A percentile compares a stretch with the other conserved stretches of the same genome.
These are phyloP conservation scores for Neopestalotiopsis sp. DNA, from an alignment of 2,329 filamentous ascomycete genomes.

Conservation along the genomic window DNA sequence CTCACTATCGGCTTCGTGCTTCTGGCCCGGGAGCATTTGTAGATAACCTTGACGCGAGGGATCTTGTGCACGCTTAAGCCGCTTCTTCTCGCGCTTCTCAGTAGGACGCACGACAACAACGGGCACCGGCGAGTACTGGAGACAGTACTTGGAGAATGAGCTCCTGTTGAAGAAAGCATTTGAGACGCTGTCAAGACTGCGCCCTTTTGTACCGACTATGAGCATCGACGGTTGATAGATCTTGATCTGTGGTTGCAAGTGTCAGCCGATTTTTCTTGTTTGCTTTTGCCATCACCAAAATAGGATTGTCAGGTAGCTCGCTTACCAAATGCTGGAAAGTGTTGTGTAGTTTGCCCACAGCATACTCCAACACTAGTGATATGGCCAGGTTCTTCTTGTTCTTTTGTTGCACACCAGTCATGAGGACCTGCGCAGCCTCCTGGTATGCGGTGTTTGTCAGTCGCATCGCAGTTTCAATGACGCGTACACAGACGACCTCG, in stretches of 20 bases:
- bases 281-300: not conserved
- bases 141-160: slow-evolving; percentile 91
- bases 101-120: slow-evolving; percentile 91
- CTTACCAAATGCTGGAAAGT: slow-evolving; percentile 89
- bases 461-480: slow-evolving; percentile 83
- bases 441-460: slow-evolving; percentile 73
- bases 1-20: slow-evolving; percentile 64
- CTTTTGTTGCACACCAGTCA: slow-evolving; percentile 78
- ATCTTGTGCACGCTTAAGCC: slow-evolving; percentile 81
- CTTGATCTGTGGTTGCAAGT: slow-evolving; percentile 68
- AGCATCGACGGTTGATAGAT: slow-evolving; percentile 92
- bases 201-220: slow-evolving; percentile 86
- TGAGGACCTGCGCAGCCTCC: slow-evolving; percentile 74
- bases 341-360: slow-evolving; percentile 86
- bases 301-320: slow-evolving; percentile 22
- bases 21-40: slow-evolving; percentile 71
- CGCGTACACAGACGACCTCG: slow-evolving; percentile 88
- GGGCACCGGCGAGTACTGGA: slow-evolving; percentile 91
- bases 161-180: slow-evolving; percentile 79
- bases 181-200: slow-evolving; percentile 84
- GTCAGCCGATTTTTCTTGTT: not conserved
- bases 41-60: slow-evolving; percentile 77
- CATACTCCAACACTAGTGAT: slow-evolving; percentile 84
- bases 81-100: slow-evolving; percentile 88
- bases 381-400: slow-evolving; percentile 83